A percentile compares a stretch with the other conserved stretches of the same genome.
Conservation (phyloP, 2,329 filamentous ascomycete species). For the Aspergillus sp. region DNA sequence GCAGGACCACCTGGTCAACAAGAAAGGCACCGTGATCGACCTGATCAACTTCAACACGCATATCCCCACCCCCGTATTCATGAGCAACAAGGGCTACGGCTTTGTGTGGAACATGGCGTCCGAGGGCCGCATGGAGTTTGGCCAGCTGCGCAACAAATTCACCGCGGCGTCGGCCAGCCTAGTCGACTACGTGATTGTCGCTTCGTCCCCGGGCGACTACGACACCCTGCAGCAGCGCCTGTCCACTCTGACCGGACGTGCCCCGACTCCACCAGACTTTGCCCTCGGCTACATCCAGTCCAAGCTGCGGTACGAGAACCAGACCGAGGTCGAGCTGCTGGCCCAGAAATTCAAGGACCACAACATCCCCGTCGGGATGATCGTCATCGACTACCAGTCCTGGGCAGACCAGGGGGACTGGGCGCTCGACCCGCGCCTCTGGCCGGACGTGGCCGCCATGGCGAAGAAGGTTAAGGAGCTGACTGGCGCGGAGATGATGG, state of each 20-base stretch:
- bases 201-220: slow-evolving; percentile 46
- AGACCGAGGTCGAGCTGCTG: slow-evolving; percentile 57
- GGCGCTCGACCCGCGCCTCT: slow-evolving; percentile 60
- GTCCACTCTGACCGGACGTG: slow-evolving; percentile 52
- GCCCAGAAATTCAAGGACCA: slow-evolving; percentile 55
- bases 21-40: slow-evolving; percentile 60
- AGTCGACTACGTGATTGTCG: slow-evolving; percentile 61
- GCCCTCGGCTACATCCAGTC: slow-evolving; percentile 65
- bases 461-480: slow-evolving; percentile 54
- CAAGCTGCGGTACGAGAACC: slow-evolving; percentile 61
- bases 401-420: slow-evolving; percentile 64
- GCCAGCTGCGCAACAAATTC: slow-evolving; percentile 56
- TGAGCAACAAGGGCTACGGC: slow-evolving; percentile 59
- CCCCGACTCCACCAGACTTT: slow-evolving; percentile 63
- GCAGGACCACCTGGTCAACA: slow-evolving; percentile 57
- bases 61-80: slow-evolving; percentile 58
- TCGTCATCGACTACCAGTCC: slow-evolving; percentile 64
- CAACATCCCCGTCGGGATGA: slow-evolving; percentile 58
- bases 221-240: slow-evolving; percentile 54
- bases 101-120: slow-evolving; percentile 64
- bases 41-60: slow-evolving; percentile 64
- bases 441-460: slow-evolving; percentile 64
- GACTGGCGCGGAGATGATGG: slow-evolving; percentile 59
- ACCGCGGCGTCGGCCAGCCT: slow-evolving; percentile 54
- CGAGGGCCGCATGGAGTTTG: slow-evolving; percentile 58